phyloP scores from a whole-genome alignment of 2,329 filamentous ascomycete species.

The Elsinoe batatas region DNA sequence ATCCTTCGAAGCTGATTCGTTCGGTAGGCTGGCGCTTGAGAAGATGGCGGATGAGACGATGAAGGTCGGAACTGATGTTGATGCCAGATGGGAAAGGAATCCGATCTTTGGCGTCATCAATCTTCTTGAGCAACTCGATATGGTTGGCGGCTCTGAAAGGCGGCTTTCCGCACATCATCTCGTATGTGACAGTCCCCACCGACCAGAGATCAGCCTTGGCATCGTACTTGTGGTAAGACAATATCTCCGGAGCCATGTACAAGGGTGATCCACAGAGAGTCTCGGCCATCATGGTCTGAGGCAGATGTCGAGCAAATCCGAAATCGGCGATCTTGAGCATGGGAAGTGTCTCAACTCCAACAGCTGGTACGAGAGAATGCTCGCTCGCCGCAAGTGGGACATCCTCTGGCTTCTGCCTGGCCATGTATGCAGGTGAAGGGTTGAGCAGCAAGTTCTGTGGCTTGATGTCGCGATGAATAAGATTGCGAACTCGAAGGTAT shows the following conservation, averaged over 20 bases:
- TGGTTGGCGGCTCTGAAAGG: constrained; percentile 91
- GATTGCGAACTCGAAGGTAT: constrained; percentile 74
- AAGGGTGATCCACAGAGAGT: constrained; percentile 92
- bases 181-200: constrained; percentile 86
- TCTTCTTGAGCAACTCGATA: constrained; percentile 84
- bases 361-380: constrained; percentile 69
- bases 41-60: constrained; percentile 66
- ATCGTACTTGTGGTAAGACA: constrained; percentile 95
- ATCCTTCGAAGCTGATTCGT: constrained; percentile 73
- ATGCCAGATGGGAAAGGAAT: constrained; percentile 73
- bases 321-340: constrained; percentile 98
- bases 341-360: constrained; percentile 73
- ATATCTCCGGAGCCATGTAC: constrained; percentile 97
- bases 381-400: constrained; percentile 70
- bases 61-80: constrained; percentile 62
- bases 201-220: constrained; percentile 97
- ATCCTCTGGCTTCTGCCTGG: constrained; percentile 49
- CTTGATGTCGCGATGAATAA: constrained; percentile 95
- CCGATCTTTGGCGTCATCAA: constrained; percentile 76
- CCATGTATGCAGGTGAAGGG: constrained; percentile 64
- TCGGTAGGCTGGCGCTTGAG: constrained; percentile 80
- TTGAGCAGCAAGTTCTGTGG: constrained; percentile 90
- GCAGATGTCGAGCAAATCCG: constrained; percentile 89
- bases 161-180: constrained; percentile 85
- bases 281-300: constrained; percentile 83